phyloP scores from a whole-genome alignment of 495 filamentous ascomycete species.

The Aspergillus heteromorphus region DNA sequence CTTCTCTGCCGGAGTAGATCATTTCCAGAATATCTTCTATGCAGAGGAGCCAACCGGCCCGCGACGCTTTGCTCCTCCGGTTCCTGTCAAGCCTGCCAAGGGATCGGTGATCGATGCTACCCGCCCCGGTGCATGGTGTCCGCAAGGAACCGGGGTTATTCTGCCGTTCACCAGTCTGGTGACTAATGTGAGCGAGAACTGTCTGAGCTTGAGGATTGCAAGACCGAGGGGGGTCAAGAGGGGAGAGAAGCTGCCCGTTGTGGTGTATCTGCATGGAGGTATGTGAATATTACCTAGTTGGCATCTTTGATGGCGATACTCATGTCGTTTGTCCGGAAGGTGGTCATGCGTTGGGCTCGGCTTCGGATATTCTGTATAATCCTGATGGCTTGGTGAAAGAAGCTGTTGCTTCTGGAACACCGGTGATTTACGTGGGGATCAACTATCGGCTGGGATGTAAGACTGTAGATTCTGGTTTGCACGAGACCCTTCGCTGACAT shows the following conservation, averaged over 20 bases:
- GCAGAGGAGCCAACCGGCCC: constrained; percentile 36
- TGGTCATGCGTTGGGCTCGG: constrained; percentile 28
- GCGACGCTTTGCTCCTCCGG: constrained; percentile 41
- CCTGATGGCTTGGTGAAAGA: constrained; percentile 38
- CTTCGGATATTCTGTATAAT: constrained; percentile 27
- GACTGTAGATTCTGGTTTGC: background rate
- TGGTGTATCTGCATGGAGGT: constrained; percentile 19
- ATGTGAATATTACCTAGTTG: background rate
- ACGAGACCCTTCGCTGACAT: background rate
- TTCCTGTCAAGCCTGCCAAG: constrained; percentile 19
- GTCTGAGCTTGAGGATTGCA: constrained; percentile 33
- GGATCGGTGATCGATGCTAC: constrained; percentile 35
- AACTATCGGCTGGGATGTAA: constrained; percentile 38
- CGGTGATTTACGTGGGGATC: constrained; percentile 36
- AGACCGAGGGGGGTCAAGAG: constrained; percentile 17
- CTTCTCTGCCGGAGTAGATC: constrained; percentile 25
- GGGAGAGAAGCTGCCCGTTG: constrained; percentile 27
- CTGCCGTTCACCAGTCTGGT: constrained; percentile 29
- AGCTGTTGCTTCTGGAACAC: constrained; percentile 28
- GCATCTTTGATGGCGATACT: background rate
- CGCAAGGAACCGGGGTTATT: constrained; percentile 26
- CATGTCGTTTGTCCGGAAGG: constrained; percentile 15
- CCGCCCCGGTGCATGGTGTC: constrained; percentile 37
- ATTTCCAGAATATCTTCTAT: constrained; percentile 43
- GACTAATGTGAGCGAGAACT: constrained; percentile 34